Base-by-base conservation (phyloP, 768 basidiomycete species). In the Rubroboletus satanas region DNA sequence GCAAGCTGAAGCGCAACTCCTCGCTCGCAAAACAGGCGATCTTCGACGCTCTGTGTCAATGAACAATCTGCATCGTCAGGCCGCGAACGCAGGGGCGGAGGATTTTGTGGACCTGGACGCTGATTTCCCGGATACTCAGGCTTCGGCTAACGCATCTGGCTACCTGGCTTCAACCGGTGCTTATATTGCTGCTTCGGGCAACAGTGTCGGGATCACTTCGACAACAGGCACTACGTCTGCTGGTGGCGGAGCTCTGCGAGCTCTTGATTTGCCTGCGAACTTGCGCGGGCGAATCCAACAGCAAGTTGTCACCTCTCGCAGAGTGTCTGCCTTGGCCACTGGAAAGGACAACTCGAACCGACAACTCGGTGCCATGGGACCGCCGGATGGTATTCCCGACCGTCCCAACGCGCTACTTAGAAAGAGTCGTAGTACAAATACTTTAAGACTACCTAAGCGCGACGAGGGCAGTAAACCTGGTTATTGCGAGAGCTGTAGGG, bases 401-500 rank as follows among this genome's bases (percentile, higher is more conserved):
- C 77, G 79, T 41, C 76, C 76, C 21, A 71, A 73, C 36, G 56
- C 77, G 42, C 49, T 73, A 28, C 73, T 93, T 47, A 79, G 82
- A 64, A 93, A 89, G 73, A 88, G 88, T 66, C 82, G 83, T 59
- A 93, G 90, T 61, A 91, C 88, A 49, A 89, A 89, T 66, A 89
- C 87, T 2, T 71, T 92, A 45, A 78, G 80, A 63, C 74, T 89
- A 52, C 84, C 88, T 8, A 85, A 83, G 65, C 83, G 90, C 37
- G 90, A 93, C 54, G 93, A 96, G 73, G 85, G 84, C 17, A 83
- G 80, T 58, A 98, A 97, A 64, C 88, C 95, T 5, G 97, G 97
- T 5, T 98, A 98, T 71, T 99, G 97, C 70, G 97, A 99, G 72
- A 95, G 93, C 68, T 99, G 97, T 71, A 82, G 96, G 37, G 66